Percentiles rank a stretch among this genome's conserved stretches.
phyloP scores from a whole-genome alignment of 2,329 filamentous ascomycete species.

The Colletotrichum aenigma region DNA sequence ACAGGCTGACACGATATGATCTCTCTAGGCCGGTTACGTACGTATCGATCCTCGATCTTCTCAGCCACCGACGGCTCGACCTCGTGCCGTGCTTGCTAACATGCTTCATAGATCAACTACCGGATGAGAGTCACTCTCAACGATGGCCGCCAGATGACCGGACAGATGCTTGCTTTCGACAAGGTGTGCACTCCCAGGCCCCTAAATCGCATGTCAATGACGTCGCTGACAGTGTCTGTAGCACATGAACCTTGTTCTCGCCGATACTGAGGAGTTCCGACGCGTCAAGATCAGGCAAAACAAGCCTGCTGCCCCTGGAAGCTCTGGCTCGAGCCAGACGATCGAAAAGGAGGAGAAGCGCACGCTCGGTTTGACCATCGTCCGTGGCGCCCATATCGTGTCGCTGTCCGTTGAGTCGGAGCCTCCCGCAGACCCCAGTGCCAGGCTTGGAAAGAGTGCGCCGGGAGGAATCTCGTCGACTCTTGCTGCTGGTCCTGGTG shows the following conservation, averaged over 20 bases:
- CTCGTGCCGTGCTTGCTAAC: neutral
- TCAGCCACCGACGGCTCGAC: neutral
- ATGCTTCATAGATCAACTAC: conserved; percentile 85
- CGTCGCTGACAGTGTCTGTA: conserved; percentile 37
- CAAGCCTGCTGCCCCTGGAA: conserved; percentile 70
- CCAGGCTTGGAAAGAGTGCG: conserved; percentile 80
- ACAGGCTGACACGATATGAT: conserved; percentile 62
- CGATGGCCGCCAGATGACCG: conserved; percentile 95
- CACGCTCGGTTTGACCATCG: conserved; percentile 92
- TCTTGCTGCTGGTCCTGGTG: conserved; percentile 83
- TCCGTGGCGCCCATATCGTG: conserved; percentile 93
- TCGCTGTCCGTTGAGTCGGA: conserved; percentile 95
- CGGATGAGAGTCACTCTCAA: conserved; percentile 96
- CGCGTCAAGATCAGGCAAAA: conserved; percentile 84
- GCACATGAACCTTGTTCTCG: conserved; percentile 99
- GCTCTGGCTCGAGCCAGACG: conserved; percentile 65
- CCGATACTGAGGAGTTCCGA: conserved; percentile 97
- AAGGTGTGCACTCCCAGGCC: conserved; percentile 65
- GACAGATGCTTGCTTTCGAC: conserved; percentile 98
- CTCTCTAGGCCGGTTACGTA: conserved; percentile 72
- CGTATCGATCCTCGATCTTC: conserved; percentile 37
- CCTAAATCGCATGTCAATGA: neutral
- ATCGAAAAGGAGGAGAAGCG: conserved; percentile 96
- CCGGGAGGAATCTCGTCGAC: conserved; percentile 72
- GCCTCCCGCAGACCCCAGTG: conserved; percentile 90